Conservation (phyloP, 176 grass and related monocot species). For the Avena sativa region DNA sequence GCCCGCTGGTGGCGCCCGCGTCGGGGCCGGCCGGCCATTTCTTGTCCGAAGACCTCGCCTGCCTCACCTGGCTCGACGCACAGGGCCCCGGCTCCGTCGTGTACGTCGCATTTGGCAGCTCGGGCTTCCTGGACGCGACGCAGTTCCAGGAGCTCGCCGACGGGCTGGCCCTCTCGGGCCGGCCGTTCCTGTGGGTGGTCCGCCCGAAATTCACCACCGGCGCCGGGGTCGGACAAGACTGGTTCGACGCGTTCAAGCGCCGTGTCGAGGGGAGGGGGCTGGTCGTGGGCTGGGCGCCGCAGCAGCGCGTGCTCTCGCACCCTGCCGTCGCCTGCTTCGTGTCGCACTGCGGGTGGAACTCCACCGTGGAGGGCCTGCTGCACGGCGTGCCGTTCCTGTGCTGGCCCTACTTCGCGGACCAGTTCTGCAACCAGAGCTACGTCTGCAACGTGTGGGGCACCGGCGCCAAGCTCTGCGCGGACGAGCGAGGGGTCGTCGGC, state of each 20-base stretch:
- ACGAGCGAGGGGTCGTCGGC: slow-evolving; percentile 49
- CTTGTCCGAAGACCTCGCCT: slow-evolving; percentile 57
- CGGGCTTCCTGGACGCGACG: slow-evolving; percentile 42
- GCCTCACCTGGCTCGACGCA: slow-evolving; percentile 58
- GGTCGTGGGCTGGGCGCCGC: slow-evolving; percentile 67
- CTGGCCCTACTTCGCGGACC: slow-evolving; percentile 78
- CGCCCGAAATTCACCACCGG: slow-evolving; percentile 49
- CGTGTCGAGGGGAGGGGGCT: slow-evolving; percentile 45
- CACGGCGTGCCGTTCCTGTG: slow-evolving; percentile 75
- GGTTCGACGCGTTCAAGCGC: slow-evolving; percentile 47
- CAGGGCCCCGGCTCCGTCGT: slow-evolving; percentile 48
- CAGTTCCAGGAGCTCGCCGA: slow-evolving; percentile 65
- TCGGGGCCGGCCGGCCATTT: slow-evolving; percentile 53
- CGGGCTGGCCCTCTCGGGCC: slow-evolving; percentile 52
- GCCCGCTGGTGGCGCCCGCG: slow-evolving; percentile 42
- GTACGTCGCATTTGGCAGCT: slow-evolving; percentile 76
- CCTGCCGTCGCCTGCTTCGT: slow-evolving; percentile 74
- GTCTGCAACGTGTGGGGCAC: slow-evolving; percentile 75
- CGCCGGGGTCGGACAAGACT: slow-evolving; percentile 36
- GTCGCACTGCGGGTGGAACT: slow-evolving; percentile 88
- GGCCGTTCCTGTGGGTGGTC: slow-evolving; percentile 76
- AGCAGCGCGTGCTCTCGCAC: slow-evolving; percentile 69
- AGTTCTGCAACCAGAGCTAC: slow-evolving; percentile 75
- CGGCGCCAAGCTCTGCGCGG: slow-evolving; percentile 55
- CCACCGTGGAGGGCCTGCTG: slow-evolving; percentile 65